Conservation (phyloP, 2,329 filamentous ascomycete genomes). For the Phaeosphaeriaceae sp. region DNA sequence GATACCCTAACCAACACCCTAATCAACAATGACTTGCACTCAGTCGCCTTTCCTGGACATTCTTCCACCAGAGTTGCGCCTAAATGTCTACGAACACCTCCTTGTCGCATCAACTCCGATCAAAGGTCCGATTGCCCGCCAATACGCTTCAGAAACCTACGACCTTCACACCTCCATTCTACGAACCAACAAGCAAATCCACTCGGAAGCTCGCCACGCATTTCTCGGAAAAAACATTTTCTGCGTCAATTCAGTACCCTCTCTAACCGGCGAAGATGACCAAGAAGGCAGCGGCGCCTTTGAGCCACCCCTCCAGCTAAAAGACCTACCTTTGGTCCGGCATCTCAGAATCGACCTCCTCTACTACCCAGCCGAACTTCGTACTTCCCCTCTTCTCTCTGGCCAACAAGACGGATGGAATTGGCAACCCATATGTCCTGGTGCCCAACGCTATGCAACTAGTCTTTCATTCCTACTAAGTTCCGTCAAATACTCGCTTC, state of each 20-base stretch:
- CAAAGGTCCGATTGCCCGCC: slow-evolving; percentile 25
- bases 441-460: slow-evolving; percentile 30
- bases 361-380: slow-evolving; percentile 23
- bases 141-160: slow-evolving; percentile 29
- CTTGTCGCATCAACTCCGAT: slow-evolving; percentile 27
- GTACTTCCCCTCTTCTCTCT: not conserved
- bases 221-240: slow-evolving; percentile 53
- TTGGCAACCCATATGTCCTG: slow-evolving; percentile 23
- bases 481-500: slow-evolving; percentile 13
- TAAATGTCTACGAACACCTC: slow-evolving; percentile 38
- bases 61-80: slow-evolving; percentile 39
- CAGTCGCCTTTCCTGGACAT: slow-evolving; percentile 28
- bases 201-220: slow-evolving; percentile 50
- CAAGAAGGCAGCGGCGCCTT: slow-evolving; percentile 23
- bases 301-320: slow-evolving; percentile 34
- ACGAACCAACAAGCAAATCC: slow-evolving; percentile 46
- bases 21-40: too few species aligned
- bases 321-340: slow-evolving; percentile 27
- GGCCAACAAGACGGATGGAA: slow-evolving; percentile 1
- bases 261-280: slow-evolving; percentile 2
- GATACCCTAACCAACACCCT: too few species aligned
- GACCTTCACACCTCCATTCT: slow-evolving; percentile 46
- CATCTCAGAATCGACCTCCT: slow-evolving; percentile 38
- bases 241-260: slow-evolving; percentile 26
- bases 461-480: slow-evolving; percentile 23